These are phyloP conservation scores for Lasiodiplodia sp. DNA, from an alignment of 2,329 filamentous ascomycete genomes.

Conservation along the genomic window DNA sequence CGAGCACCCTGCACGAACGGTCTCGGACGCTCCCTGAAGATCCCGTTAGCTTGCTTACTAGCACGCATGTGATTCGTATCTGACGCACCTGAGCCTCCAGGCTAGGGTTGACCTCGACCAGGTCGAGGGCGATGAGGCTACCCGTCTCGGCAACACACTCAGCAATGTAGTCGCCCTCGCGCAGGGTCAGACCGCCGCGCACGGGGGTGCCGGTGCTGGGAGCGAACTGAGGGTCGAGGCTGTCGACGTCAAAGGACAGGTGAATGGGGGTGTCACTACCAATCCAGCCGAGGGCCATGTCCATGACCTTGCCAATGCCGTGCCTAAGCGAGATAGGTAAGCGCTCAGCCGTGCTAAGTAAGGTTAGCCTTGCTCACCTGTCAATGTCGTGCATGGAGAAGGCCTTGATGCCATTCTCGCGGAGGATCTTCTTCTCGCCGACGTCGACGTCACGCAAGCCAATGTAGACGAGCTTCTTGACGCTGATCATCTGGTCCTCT, in stretches of 20 bases:
- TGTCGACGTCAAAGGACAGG: conserved; percentile 96
- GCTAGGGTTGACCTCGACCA: conserved; percentile 63
- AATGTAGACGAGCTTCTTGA: conserved; percentile 94
- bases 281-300: conserved; percentile 97
- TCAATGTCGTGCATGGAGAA: conserved; percentile 99
- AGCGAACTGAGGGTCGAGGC: conserved; percentile 93
- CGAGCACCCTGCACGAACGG: conserved; percentile 87
- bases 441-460: conserved; percentile 90
- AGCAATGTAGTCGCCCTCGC: conserved; percentile 97
- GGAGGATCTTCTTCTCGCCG: conserved; percentile 91
- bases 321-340: conserved; percentile 61
- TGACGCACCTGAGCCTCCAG: conserved; percentile 41
- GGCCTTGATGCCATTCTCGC: conserved; percentile 89
- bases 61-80: not conserved
- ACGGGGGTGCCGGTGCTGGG: conserved; percentile 96
- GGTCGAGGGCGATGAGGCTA: conserved; percentile 63
- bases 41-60: conserved; percentile 33
- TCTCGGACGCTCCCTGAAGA: conserved; percentile 75
- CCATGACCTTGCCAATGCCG: conserved; percentile 94
- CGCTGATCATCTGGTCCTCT: conserved; percentile 72
- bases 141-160: conserved; percentile 68
- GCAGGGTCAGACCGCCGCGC: conserved; percentile 87
- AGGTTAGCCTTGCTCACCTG: conserved; percentile 61
- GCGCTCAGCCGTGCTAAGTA: not conserved
- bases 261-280: conserved; percentile 95